Evolutionary conservation across 2,329 filamentous ascomycete species (phyloP).

Genomic region (Ceratocystis cubensis): DNA sequence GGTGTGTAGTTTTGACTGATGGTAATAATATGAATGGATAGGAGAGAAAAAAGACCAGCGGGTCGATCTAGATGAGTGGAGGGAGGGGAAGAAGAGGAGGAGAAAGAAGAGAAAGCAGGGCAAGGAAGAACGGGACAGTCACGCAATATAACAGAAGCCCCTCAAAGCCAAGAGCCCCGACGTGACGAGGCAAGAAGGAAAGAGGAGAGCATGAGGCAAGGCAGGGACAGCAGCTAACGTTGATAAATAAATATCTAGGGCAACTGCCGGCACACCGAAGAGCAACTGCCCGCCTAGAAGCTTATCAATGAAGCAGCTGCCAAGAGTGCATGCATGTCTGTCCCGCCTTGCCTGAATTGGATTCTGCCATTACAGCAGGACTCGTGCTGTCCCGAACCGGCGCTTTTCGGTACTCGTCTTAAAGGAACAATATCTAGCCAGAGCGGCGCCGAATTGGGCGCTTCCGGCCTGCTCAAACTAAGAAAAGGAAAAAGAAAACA

Average conservation of each 20-base stretch:
- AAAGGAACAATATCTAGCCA: neutral
- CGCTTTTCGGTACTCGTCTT: neutral
- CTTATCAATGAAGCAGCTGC: neutral
- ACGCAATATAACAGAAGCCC: neutral
- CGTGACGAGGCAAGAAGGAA: neutral
- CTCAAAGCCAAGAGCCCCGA: neutral
- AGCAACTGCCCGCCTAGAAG: neutral
- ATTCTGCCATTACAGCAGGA: neutral
- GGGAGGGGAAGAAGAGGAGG: neutral
- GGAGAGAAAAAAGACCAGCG: neutral
- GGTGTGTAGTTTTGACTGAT: neutral
- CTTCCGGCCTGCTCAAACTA: neutral
- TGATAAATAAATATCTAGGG: conserved; percentile 3
- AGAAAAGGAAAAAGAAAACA: neutral
- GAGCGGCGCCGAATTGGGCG: neutral
- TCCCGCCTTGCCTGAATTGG: neutral
- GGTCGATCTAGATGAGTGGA: neutral
- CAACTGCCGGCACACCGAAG: neutral
- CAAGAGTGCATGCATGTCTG: neutral
- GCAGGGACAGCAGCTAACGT: neutral
- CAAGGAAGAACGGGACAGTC: neutral
- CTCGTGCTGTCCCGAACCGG: neutral
- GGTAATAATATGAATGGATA: conserved; percentile 6
- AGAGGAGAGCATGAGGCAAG: neutral
- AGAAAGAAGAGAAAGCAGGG: neutral